These are phyloP conservation scores for Sphagnum contortum DNA, from an alignment of 225 moss, liverwort and hornwort species.

Conservation along the genomic window DNA sequence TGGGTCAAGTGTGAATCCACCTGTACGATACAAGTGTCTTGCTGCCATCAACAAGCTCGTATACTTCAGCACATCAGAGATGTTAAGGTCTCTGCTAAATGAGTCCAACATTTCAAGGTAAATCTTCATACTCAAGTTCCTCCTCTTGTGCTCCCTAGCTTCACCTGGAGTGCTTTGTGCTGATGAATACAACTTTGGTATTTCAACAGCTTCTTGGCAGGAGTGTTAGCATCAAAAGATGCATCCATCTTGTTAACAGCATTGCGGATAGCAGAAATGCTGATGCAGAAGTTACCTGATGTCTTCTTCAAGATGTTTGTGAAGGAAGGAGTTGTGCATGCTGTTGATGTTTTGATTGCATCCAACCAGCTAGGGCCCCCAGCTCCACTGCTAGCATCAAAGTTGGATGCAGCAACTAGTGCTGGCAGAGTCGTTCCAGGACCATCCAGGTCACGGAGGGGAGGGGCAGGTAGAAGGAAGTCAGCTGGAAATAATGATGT, in stretches of 20 bases:
- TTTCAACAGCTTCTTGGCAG: conserved; percentile 85
- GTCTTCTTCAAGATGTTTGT: conserved; percentile 85
- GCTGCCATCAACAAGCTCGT: conserved; percentile 81
- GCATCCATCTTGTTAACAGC: conserved; percentile 73
- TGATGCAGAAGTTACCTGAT: conserved; percentile 92
- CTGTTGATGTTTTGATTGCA: conserved; percentile 78
- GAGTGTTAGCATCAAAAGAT: conserved; percentile 86
- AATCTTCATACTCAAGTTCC: conserved; percentile 1
- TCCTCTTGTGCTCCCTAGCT: no score
- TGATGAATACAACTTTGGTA: conserved; percentile 11
- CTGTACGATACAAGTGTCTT: conserved; percentile 93
- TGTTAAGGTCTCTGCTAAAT: conserved; percentile 81
- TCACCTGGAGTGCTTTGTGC: background rate
- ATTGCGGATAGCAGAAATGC: conserved; percentile 94
- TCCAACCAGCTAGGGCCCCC: conserved; percentile 45
- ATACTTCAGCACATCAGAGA: conserved; percentile 86
- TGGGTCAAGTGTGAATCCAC: conserved; percentile 98
- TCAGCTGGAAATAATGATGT: conserved; percentile 53
- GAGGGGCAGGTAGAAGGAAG: conserved; percentile 59
- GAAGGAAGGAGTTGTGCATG: conserved; percentile 98
- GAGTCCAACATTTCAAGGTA: conserved; percentile 97
- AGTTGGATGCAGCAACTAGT: conserved; percentile 46
- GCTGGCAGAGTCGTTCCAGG: conserved; percentile 50
- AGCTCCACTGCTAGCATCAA: conserved; percentile 34
- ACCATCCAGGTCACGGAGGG: conserved; percentile 67